Conservation (phyloP, 805 yeast genomes). For the Yarrowia divulgata region DNA sequence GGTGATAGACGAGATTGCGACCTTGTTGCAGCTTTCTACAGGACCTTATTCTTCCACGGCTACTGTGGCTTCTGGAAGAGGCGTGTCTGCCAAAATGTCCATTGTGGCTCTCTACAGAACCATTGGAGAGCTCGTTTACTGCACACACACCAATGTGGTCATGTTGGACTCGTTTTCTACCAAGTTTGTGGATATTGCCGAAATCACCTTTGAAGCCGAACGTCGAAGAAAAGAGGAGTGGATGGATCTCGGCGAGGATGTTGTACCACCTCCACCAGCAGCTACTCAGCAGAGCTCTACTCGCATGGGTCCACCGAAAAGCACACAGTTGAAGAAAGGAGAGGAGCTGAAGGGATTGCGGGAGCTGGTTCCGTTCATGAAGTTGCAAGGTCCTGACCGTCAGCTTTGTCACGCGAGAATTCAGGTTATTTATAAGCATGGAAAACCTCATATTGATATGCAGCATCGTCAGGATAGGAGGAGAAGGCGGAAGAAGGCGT, state of each 20-base stretch:
- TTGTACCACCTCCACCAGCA: not conserved
- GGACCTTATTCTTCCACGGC: slow-evolving; percentile 19
- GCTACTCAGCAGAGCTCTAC: not conserved
- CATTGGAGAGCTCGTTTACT: slow-evolving; percentile 10
- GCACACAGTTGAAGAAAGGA: not conserved
- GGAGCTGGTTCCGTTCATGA: slow-evolving; percentile 26
- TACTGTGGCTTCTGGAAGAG: slow-evolving; percentile 1
- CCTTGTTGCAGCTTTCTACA: slow-evolving; percentile 10
- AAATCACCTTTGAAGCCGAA: slow-evolving; percentile 17
- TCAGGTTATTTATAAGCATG: slow-evolving; percentile 24
- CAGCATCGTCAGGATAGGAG: slow-evolving; percentile 28
- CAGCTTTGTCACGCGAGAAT: slow-evolving; percentile 24
- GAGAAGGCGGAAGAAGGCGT: not conserved
- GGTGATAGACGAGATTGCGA: slow-evolving; percentile 27
- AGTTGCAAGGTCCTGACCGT: slow-evolving; percentile 16
- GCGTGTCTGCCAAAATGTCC: slow-evolving; percentile 6
- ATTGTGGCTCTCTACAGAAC: slow-evolving; percentile 9
- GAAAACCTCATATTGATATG: slow-evolving; percentile 27
- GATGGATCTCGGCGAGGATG: not conserved
- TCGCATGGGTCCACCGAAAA: not conserved
- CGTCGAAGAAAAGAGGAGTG: slow-evolving; percentile 2
- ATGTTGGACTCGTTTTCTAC: slow-evolving; percentile 26
- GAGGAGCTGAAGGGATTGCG: slow-evolving; percentile 4
- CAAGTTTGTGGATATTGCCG: slow-evolving; percentile 17
- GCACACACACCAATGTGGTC: slow-evolving; percentile 8